Conservation (phyloP, 805 yeast species). For the Nakazawaea molendinolei region DNA sequence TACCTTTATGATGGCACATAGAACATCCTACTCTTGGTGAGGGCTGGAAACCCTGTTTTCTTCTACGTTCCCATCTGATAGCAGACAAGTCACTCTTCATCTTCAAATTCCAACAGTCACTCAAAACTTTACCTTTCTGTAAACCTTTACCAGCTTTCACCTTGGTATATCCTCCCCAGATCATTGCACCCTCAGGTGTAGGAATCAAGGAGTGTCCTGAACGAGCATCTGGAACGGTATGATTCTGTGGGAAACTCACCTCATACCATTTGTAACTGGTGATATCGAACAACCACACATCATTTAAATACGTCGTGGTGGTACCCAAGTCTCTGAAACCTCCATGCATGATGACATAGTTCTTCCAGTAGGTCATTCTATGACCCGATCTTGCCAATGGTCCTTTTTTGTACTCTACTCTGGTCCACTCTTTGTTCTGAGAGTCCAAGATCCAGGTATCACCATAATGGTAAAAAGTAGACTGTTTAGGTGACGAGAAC, state of each 20-base stretch:
- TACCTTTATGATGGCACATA: slow-evolving; percentile 80
- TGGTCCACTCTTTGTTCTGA: slow-evolving; percentile 81
- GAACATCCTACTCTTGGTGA: slow-evolving; percentile 94
- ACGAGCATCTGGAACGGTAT: slow-evolving; percentile 80
- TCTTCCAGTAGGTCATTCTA: slow-evolving; percentile 87
- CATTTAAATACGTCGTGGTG: slow-evolving; percentile 76
- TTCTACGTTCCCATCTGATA: slow-evolving; percentile 82
- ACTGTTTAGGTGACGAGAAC: slow-evolving; percentile 92
- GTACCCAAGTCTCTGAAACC: slow-evolving; percentile 90
- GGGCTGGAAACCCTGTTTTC: slow-evolving; percentile 86
- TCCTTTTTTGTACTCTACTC: slow-evolving; percentile 65
- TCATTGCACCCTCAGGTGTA: slow-evolving; percentile 68
- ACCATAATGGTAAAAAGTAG: slow-evolving; percentile 92
- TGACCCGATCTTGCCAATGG: slow-evolving; percentile 93
- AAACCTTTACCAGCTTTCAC: slow-evolving; percentile 83
- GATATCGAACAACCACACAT: slow-evolving; percentile 89
- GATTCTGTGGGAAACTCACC: slow-evolving; percentile 77
- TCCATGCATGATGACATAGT: slow-evolving; percentile 77
- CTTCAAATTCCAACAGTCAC: slow-evolving; percentile 80
- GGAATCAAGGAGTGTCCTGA: slow-evolving; percentile 90
- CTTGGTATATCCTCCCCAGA: slow-evolving; percentile 93
- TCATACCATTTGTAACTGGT: slow-evolving; percentile 88
- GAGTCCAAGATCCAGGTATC: slow-evolving; percentile 94
- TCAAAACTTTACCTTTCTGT: slow-evolving; percentile 84
- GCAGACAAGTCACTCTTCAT: slow-evolving; percentile 79